Conservation (phyloP, 176 grass and related monocot species). For the Carex pumila region DNA sequence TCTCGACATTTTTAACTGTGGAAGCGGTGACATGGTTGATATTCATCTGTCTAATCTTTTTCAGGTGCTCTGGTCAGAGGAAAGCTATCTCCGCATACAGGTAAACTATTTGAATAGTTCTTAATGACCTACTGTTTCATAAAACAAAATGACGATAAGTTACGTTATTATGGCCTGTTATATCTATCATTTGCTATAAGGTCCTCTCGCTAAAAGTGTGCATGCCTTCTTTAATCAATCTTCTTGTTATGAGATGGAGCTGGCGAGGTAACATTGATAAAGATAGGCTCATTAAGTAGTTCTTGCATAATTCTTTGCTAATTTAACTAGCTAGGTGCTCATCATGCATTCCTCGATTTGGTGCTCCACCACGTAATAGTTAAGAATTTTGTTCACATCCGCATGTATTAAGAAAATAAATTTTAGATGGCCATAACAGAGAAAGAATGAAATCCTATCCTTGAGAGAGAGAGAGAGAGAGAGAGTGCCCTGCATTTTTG, state of each 20-base stretch:
- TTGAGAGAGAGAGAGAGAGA: not conserved
- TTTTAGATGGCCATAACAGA: too few species aligned
- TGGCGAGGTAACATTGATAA: not conserved
- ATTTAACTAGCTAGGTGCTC: not conserved
- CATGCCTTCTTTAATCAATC: not conserved
- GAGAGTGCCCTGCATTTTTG: not conserved
- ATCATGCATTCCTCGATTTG: not conserved
- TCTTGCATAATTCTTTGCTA: not conserved
- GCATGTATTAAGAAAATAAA: too few species aligned
- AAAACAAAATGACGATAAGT: not conserved
- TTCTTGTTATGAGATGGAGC: not conserved
- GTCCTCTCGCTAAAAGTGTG: not conserved
- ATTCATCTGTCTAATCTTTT: constrained; percentile 31
- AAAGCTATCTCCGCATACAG: constrained; percentile 33
- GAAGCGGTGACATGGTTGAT: constrained; percentile 45
- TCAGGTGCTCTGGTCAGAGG: constrained; percentile 15
- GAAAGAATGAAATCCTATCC: not conserved
- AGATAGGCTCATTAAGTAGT: not conserved
- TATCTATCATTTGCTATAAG: not conserved
- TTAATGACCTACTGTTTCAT: not conserved
- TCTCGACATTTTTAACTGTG: constrained; percentile 35
- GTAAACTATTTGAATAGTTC: too few species aligned
- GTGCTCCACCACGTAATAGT: not conserved
- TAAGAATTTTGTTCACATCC: not conserved
- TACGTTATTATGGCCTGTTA: not conserved